Base-by-base conservation (phyloP, 352 stramenopile genomes). In the Phytophthora ohioensis region DNA sequence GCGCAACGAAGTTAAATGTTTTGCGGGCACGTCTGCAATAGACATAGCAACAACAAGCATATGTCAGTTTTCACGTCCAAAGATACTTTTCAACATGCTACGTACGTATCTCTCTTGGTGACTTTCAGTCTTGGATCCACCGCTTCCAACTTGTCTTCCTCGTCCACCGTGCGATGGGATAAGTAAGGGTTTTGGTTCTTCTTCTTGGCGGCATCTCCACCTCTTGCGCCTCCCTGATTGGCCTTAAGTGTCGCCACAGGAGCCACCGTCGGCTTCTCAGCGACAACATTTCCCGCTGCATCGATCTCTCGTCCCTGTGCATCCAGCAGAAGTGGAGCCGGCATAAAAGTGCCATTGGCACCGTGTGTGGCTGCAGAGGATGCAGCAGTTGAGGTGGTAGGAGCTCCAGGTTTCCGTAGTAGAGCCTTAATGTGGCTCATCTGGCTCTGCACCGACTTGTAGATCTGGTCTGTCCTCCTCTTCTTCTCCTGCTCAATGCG, bases 361-460 rank as follows among this genome's bases (percentile, higher is more conserved):
- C 56, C 11, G 35, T 34, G 31, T 31, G 27, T 42, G 10, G 12
- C 21, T 9, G 34, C 39, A 30, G 49, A n/a, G 9, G 41, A 51
- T 27, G 41, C 57, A 35, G 41, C 53, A 46, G 48, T 31, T 49
- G 39, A 35, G 8, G 57, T 35, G 4, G 41, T n/a, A 41, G 64
- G 11, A 21, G 75, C 63, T 6, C 75, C 75, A 12, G 85, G 81
- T 55, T 89, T 90, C 27, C 78, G 67, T 48, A 91, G 69, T 45
- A 94, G 64, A 47, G 74, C 76, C 61, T 91, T 83, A 43, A 96
- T 88, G 62, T 93, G 81, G 47, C 76, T 87, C 81, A 96, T 93
- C 54, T 96, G 87, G 59, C 88, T 81, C 71, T 93, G 87, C 38
- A 93, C 88, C n/a, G 87, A 94, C 82, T 92, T 90, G 62, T 82